phyloP scores from a whole-genome alignment of 2,329 filamentous ascomycete species.

The Metarhizium humberi region DNA sequence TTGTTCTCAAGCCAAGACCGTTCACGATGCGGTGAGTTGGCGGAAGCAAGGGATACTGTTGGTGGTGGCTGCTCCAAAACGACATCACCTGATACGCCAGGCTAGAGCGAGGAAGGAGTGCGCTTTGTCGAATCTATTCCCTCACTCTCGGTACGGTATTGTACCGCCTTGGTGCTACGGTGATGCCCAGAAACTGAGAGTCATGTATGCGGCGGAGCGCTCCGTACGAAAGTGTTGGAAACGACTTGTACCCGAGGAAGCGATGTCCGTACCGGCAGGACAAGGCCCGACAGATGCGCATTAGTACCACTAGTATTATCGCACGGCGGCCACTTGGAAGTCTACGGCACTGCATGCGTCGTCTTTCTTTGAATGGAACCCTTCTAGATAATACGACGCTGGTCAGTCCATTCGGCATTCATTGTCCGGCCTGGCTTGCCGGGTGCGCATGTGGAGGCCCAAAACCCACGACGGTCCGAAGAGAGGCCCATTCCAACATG shows the following conservation, averaged over 20 bases:
- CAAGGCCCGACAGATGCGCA: no score
- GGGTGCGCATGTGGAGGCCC: conserved; percentile 3
- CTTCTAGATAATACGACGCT: conserved; percentile 5
- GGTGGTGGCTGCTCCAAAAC: neutral
- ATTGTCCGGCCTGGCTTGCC: conserved; percentile 5
- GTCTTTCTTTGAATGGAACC: neutral
- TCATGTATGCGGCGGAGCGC: no score
- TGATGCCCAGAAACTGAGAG: no score
- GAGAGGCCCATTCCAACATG: neutral
- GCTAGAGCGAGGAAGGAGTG: neutral
- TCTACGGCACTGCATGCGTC: neutral
- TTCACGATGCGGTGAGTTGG: conserved; percentile 5
- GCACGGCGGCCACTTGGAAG: neutral
- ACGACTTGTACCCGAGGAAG: no score
- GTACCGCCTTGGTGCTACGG: no score
- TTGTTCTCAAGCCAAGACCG: conserved; percentile 1
- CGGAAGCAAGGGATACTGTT: neutral
- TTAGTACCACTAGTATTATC: no score
- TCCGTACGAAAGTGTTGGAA: no score
- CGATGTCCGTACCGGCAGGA: no score
- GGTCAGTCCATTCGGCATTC: conserved; percentile 2
- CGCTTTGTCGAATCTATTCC: no score
- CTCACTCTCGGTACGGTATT: no score
- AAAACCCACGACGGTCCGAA: neutral
- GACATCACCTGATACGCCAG: neutral